Conservation (phyloP, 1,284 basidiomycete species). For the Leccinum fallax region DNA sequence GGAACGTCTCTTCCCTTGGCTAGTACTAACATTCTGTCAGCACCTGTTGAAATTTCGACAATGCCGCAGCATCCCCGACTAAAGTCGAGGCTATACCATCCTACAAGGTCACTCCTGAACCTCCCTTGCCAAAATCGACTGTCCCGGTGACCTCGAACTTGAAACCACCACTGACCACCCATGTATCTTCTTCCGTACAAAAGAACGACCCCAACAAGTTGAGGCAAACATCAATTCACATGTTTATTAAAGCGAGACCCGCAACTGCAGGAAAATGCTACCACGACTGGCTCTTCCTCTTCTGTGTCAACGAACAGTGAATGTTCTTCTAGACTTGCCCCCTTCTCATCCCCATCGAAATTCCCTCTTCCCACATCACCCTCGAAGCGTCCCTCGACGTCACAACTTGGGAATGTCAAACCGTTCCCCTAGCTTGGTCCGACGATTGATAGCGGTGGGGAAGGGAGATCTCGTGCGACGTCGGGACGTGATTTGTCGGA, state of each 20-base stretch:
- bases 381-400: slow-evolving; percentile 13
- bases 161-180: neutral
- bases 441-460: neutral
- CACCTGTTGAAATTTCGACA: neutral
- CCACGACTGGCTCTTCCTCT: neutral
- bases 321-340: slow-evolving; percentile 5
- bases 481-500: slow-evolving; percentile 45
- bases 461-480: slow-evolving; percentile 1
- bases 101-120: neutral
- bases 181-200: slow-evolving; percentile 13
- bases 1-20: neutral
- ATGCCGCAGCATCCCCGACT: neutral
- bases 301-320: slow-evolving; percentile 4
- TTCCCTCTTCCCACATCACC: slow-evolving; percentile 30
- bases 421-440: slow-evolving; percentile 7
- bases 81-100: no score
- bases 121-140: slow-evolving; percentile 5
- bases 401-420: slow-evolving; percentile 8
- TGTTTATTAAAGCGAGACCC: slow-evolving; percentile 24
- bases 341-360: slow-evolving; percentile 28
- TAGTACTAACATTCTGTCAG: slow-evolving; percentile 10
- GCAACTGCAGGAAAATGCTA: no score
- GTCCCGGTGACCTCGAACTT: neutral
- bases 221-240: slow-evolving; percentile 30
- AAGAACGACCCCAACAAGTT: slow-evolving; percentile 21